A percentile compares a stretch with the other conserved stretches of the same genome.
These are phyloP conservation scores for Talaromyces pinophilus DNA, from an alignment of 2,329 filamentous ascomycete genomes.

Conservation along the genomic window DNA sequence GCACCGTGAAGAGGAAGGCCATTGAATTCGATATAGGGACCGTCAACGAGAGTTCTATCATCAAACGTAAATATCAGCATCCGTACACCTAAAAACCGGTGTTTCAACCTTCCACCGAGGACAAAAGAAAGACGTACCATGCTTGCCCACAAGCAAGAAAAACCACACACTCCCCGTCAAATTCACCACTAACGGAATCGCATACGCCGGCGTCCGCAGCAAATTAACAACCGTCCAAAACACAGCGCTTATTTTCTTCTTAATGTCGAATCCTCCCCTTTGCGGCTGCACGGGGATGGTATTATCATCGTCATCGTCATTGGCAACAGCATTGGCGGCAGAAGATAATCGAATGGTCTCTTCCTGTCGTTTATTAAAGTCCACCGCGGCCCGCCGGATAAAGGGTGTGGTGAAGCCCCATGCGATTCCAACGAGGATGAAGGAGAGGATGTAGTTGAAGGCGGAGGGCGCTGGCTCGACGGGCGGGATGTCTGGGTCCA, in stretches of 20 bases:
- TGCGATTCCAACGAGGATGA: conserved; percentile 84
- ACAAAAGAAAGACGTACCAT: conserved; percentile 61
- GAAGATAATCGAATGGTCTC: conserved; percentile 41
- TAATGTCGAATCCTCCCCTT: conserved; percentile 48
- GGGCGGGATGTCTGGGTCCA: conserved; percentile 37
- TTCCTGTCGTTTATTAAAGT: conserved; percentile 64
- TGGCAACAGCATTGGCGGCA: conserved; percentile 31
- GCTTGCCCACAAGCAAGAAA: conserved; percentile 88
- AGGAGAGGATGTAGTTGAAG: conserved; percentile 83
- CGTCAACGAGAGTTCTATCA: conserved; percentile 82
- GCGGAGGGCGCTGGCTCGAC: conserved; percentile 37
- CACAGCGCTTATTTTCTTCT: conserved; percentile 62
- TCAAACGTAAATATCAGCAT: not conserved
- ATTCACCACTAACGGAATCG: conserved; percentile 80
- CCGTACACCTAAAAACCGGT: no score
- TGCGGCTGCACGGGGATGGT: conserved; percentile 1
- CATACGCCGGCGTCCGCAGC: conserved; percentile 77
- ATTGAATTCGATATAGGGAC: conserved; percentile 93
- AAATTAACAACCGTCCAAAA: conserved; percentile 78
- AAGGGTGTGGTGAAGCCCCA: conserved; percentile 94
- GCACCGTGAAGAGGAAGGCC: conserved; percentile 91
- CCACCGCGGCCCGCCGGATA: conserved; percentile 80
- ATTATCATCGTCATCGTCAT: conserved; percentile 26
- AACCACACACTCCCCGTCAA: conserved; percentile 96
- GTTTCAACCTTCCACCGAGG: no score